Conservation (phyloP, 257 asterid genomes). For the Forsythia suspensa region DNA sequence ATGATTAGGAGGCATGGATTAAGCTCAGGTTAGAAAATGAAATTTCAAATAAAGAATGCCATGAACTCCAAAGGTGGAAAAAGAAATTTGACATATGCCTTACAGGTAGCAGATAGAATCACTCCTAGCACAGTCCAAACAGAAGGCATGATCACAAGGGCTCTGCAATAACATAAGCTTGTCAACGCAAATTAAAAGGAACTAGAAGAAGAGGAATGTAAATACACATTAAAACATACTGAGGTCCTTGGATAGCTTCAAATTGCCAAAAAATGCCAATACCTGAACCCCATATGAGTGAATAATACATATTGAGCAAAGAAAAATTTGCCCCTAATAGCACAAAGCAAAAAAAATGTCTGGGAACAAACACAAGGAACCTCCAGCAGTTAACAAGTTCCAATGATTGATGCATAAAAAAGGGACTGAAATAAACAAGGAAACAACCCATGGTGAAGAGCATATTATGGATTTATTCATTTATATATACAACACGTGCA, state of each 20-base stretch:
- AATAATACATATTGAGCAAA: not conserved
- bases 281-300: not conserved
- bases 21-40: not conserved
- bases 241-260: slow-evolving; percentile 14
- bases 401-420: too few relatives aligned
- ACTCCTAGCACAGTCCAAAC: slow-evolving; percentile 94
- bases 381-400: not conserved
- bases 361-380: not conserved
- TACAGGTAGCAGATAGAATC: slow-evolving; percentile 96
- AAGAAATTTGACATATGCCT: slow-evolving; percentile 27
- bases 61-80: not conserved
- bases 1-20: not conserved
- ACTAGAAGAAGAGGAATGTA: slow-evolving; percentile 3
- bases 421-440: not conserved
- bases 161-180: slow-evolving; percentile 58
- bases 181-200: slow-evolving; percentile 9
- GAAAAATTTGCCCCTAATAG: not conserved
- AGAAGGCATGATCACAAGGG: slow-evolving; percentile 96
- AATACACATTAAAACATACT: slow-evolving; percentile 8
- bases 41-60: not conserved
- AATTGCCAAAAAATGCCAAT: not conserved
- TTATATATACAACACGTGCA: not conserved
- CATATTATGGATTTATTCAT: not conserved
- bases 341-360: not conserved
- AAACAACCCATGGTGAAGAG: not conserved